Base-by-base conservation (phyloP, 441 rosid genomes). In the Euphorbia celastroides region DNA sequence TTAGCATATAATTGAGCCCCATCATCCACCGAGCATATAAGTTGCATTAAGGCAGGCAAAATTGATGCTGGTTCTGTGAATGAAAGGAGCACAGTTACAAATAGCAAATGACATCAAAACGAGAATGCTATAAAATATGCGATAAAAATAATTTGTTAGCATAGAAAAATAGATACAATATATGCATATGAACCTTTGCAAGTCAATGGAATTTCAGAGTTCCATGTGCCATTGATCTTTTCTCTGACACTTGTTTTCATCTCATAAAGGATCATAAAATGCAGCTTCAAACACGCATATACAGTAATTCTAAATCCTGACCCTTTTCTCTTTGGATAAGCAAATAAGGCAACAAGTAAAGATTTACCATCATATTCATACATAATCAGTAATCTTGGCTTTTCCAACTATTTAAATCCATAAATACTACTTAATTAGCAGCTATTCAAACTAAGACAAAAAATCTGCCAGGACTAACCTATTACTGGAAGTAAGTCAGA, bases 51-150 rank as follows among this genome's bases (percentile, higher is more conserved):
- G 44, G 84, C 76, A 62, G 96, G 87, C 81, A 93, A 70, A 63
- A 86, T 86, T 9, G 80, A 57, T 23, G 86, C 77, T 66, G 96
- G 96, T 65, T 86, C 97, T 90, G 95, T 73, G 80, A 67, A 52
- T 68, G 46, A 41, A 71, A 58, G 41, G 17, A 69, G 68, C 65
- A n/a, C 54, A 64, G 63, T 73, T 26, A 76, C 68, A 26, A 38
- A 34, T 19, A 30, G 26, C 36, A 41, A 20, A 17, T 57, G 34
- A 46, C 16, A 72, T 64, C 69, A 65, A 69, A 60, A 58, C 32
- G 48, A 60, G 64, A 62, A 62, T 30, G 20, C 42, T 54, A 66
- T 19, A 62, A 70, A 17, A 62, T 60, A 23, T 52, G 27, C 11
- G 12, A 52, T 5, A 22, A 8, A 51, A 19, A 12, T 22, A 52